Base-by-base conservation (phyloP, 2,329 filamentous ascomycete species). In the Arachnomyces sp. region DNA sequence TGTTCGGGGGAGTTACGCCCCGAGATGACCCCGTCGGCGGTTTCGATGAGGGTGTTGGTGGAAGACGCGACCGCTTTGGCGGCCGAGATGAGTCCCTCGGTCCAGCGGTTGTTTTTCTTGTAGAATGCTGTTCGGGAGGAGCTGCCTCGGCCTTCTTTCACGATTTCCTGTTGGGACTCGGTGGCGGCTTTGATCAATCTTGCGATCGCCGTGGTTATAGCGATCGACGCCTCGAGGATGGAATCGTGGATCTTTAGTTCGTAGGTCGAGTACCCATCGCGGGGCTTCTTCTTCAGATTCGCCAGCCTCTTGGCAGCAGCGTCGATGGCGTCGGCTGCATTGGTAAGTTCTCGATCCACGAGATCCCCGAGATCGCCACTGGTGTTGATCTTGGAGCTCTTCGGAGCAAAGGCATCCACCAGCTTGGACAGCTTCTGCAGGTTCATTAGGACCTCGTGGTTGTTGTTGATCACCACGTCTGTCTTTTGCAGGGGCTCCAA, bases 51-150 rank as follows among this genome's bases (percentile, higher is more conserved):
- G 31, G 83, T 92, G 68, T 95, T 96, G 8, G 92, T 98, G 12
- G 88, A 93, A 2, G 77, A 77, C 3, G 92, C 92, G 13, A 98
- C 92, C 1, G 92, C 92, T 69, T 98, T 98, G 49, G 92, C 90
- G 1, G 92, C 92, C 29, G 87, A 95, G 59, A 98, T 95, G 45
- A 98, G 79, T 35, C 92, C 92, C 59, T 98, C 92, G 0, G 92
- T 98, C 92, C 92, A 98, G 38, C 92, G 80, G 68, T 96, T 98
- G 76, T 98, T 95, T 73, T 96, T 96, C 77, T 96, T 96, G 80
- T 98, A 98, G 65, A 98, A 98, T 16, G 89, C 88, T 2, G 89
- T 93, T 43, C 82, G 78, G 33, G 87, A 93, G 38, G 86, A 86
- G 17, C 82, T 84, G 28, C 92, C 92, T 14, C 86, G 82, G 6